Conservation (phyloP, 331 rosid species). For the Rhamnella rubrinervis region DNA sequence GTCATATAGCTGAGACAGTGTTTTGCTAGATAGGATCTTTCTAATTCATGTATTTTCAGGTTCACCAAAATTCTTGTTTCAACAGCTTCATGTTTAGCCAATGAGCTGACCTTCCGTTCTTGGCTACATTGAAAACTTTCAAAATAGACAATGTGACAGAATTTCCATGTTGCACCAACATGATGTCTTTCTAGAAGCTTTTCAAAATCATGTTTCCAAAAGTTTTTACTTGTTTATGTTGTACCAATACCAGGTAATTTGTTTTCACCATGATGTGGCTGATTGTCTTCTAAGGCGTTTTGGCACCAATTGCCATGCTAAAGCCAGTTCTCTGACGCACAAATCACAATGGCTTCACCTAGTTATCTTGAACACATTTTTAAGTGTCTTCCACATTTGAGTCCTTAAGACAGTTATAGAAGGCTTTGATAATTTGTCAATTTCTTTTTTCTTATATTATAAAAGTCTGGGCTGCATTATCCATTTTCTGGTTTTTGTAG, state of each 20-base stretch:
- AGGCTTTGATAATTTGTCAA: not conserved
- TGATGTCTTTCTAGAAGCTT: not conserved
- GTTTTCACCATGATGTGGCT: not conserved
- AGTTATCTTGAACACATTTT: not conserved
- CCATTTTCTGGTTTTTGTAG: constrained; percentile 40
- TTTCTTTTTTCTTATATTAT: not conserved
- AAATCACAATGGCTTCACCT: not conserved
- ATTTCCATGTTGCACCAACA: not conserved
- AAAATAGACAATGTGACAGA: not conserved
- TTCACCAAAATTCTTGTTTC: too few relatives aligned
- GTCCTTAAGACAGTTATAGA: not conserved
- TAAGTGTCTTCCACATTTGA: not conserved
- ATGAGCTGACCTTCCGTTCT: not conserved
- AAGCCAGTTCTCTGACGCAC: not conserved
- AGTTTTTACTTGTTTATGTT: not conserved
- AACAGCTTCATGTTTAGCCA: not conserved
- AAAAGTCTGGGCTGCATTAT: constrained; percentile 5
- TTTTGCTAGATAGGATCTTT: too few relatives aligned
- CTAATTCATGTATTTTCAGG: too few relatives aligned
- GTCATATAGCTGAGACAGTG: not conserved
- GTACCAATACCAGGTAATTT: not conserved
- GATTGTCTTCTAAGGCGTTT: not conserved
- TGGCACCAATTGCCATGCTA: not conserved
- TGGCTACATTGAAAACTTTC: not conserved
- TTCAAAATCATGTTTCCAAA: not conserved